phyloP scores from a whole-genome alignment of 2,329 filamentous ascomycete species.

The Chaetomium sp. region DNA sequence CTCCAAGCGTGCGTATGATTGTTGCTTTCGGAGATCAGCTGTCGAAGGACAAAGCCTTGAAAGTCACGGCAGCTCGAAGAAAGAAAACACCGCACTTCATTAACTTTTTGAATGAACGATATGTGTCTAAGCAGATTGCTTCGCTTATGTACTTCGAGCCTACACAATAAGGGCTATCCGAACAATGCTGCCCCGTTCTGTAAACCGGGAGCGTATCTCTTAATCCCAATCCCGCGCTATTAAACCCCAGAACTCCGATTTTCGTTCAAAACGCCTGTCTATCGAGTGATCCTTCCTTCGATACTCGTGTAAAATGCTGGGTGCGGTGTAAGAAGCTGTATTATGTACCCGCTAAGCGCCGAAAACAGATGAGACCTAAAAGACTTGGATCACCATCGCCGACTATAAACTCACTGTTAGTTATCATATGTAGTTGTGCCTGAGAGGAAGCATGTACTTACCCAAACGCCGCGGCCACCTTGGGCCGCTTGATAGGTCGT shows the following conservation, averaged over 20 bases:
- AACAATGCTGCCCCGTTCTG: neutral
- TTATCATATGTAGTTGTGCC: neutral
- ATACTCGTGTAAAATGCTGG: too few species aligned
- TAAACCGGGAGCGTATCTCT: neutral
- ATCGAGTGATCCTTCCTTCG: neutral
- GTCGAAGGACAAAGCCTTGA: too few species aligned
- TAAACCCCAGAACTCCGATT: neutral
- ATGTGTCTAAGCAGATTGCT: too few species aligned
- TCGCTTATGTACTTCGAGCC: too few species aligned
- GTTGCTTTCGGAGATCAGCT: too few species aligned
- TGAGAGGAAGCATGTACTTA: conserved; percentile 3
- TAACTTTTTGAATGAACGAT: too few species aligned
- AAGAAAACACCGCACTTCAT: too few species aligned
- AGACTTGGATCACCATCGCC: conserved; percentile 8
- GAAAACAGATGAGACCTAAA: neutral
- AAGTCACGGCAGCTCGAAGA: too few species aligned
- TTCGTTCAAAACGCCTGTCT: neutral
- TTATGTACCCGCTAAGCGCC: too few species aligned
- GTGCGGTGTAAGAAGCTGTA: too few species aligned
- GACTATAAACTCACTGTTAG: conserved; percentile 7
- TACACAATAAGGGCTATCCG: neutral
- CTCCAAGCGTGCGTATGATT: too few species aligned
- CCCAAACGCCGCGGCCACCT: conserved; percentile 21
- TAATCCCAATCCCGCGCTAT: neutral
- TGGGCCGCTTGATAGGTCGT: conserved; percentile 16